These are phyloP conservation scores for Chlorella sorokiniana DNA, from an alignment of 139 green algal genomes.

Conservation along the genomic window DNA sequence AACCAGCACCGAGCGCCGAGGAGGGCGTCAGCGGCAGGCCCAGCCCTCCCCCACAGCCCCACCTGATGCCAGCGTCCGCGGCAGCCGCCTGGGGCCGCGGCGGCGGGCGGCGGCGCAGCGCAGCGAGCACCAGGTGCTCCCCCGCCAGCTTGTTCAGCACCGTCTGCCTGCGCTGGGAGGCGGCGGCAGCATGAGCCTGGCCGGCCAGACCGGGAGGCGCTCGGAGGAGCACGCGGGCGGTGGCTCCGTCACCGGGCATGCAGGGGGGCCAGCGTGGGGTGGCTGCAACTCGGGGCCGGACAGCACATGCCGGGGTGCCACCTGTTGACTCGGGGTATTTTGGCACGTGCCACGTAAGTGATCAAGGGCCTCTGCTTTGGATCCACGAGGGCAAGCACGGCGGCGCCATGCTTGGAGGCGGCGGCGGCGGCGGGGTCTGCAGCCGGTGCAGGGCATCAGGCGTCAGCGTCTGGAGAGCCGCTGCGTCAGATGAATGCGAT, in stretches of 20 bases:
- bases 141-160: conserved; percentile 25
- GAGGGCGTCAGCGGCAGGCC: no score
- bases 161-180: neutral
- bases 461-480: neutral
- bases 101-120: neutral
- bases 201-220: neutral
- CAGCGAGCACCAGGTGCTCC: conserved; percentile 11
- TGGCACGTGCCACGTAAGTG: neutral
- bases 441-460: neutral
- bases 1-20: no score
- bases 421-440: neutral
- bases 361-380: conserved; percentile 4
- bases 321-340: conserved; percentile 23
- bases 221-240: neutral
- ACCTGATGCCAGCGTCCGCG: neutral
- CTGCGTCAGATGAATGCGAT: neutral
- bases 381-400: neutral
- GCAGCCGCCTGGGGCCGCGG: neutral
- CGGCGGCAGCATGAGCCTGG: neutral
- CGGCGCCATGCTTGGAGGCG: neutral
- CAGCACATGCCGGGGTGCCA: neutral
- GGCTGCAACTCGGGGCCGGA: no score
- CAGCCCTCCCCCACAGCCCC: neutral
- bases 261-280: no score
- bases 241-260: no score